phyloP scores from a whole-genome alignment of 2,329 filamentous ascomycete species.

The Leptographium radiaticola region DNA sequence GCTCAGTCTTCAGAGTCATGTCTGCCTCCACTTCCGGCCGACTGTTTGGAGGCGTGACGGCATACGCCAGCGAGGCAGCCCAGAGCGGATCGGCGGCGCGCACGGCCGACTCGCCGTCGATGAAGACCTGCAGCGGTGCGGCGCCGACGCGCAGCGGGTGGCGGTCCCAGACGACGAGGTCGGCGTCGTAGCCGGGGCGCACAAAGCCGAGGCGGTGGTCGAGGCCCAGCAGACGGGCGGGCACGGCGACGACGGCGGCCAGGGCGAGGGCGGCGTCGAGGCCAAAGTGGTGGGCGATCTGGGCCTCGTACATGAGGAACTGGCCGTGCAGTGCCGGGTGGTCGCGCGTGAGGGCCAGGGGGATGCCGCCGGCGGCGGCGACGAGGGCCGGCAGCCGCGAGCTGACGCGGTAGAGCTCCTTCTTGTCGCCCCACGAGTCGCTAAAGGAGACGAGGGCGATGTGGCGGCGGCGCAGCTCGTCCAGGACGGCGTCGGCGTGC shows the following conservation, averaged over 20 bases:
- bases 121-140: conserved; percentile 31
- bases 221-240: conserved; percentile 21
- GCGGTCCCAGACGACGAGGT: conserved; percentile 34
- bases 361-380: conserved; percentile 24
- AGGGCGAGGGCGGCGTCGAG: conserved; percentile 26
- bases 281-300: conserved; percentile 25
- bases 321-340: conserved; percentile 3
- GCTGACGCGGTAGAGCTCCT: conserved; percentile 27
- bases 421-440: conserved; percentile 27
- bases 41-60: neutral
- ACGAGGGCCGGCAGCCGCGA: conserved; percentile 25
- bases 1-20: neutral
- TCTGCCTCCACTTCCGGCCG: neutral
- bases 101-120: conserved; percentile 27
- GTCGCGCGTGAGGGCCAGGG: conserved; percentile 17
- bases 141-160: conserved; percentile 32
- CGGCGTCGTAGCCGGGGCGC: conserved; percentile 33
- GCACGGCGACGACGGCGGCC: conserved; percentile 30
- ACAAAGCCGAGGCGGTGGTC: conserved; percentile 21
- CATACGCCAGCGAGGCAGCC: neutral
- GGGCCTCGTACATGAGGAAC: conserved; percentile 2
- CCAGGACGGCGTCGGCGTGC: conserved; percentile 25
- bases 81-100: conserved; percentile 9
- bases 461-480: conserved; percentile 24
- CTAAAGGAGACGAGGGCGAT: conserved; percentile 30